Conservation (phyloP, 257 asterid genomes). For the Jaltomata sinuosa region DNA sequence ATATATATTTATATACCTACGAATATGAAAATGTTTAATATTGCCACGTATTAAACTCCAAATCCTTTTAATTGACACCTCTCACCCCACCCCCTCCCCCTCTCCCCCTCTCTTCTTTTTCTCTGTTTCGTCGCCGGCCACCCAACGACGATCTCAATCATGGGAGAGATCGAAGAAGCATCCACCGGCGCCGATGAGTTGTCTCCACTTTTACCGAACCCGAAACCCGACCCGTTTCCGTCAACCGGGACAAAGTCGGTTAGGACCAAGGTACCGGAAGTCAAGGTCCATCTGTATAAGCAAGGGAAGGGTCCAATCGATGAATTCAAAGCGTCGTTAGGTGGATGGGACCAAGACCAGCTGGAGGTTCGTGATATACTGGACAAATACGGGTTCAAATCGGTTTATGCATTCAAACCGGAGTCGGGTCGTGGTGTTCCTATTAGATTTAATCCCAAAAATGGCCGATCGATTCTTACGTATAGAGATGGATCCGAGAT, state of each 20-base stretch:
- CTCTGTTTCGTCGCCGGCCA: neutral
- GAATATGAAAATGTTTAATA: neutral
- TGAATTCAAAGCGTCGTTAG: constrained; percentile 35
- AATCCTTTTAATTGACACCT: neutral
- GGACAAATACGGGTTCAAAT: constrained; percentile 54
- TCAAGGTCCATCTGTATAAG: constrained; percentile 55
- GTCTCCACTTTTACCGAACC: constrained; percentile 31
- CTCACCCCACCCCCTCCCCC: accelerated
- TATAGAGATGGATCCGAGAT: constrained; percentile 62
- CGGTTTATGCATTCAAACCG: constrained; percentile 54
- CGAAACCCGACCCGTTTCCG: constrained; percentile 12
- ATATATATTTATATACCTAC: too few species aligned
- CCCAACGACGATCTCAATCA: neutral
- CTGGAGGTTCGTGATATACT: constrained; percentile 72
- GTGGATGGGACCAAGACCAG: constrained; percentile 86
- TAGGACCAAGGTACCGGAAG: constrained; percentile 60
- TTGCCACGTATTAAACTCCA: neutral
- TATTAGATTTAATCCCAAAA: constrained; percentile 60
- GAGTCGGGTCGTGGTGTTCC: constrained; percentile 65
- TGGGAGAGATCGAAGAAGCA: constrained; percentile 23
- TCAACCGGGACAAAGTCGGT: constrained; percentile 29
- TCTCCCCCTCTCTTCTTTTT: neutral
- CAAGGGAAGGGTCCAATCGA: constrained; percentile 79
- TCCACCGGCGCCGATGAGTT: constrained; percentile 22
- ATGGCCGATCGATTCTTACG: constrained; percentile 63